phyloP scores from a whole-genome alignment of 2,329 filamentous ascomycete genomes.

The Exophiala viscosa region DNA sequence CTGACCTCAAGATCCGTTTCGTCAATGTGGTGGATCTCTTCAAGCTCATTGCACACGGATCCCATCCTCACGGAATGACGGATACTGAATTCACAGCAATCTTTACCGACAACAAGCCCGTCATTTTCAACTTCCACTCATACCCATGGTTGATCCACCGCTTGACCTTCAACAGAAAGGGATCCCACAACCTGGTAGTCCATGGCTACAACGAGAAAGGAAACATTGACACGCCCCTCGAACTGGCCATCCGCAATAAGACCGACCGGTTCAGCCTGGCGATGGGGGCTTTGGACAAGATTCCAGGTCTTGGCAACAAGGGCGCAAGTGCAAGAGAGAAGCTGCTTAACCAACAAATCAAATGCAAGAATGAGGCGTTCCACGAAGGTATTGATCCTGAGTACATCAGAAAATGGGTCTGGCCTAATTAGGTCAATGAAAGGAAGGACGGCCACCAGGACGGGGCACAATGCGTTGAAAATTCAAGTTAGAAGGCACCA shows the following conservation, averaged over 20 bases:
- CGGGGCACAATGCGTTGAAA: no score
- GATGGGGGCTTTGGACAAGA: conserved; percentile 70
- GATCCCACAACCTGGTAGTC: conserved; percentile 66
- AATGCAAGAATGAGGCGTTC: conserved; percentile 61
- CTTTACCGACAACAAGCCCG: conserved; percentile 68
- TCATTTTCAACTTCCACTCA: conserved; percentile 82
- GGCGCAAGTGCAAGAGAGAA: conserved; percentile 60
- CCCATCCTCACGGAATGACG: conserved; percentile 70
- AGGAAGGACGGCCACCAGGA: no score
- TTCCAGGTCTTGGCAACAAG: conserved; percentile 60
- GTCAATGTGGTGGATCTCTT: conserved; percentile 79
- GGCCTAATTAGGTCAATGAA: conserved; percentile 45
- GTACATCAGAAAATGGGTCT: conserved; percentile 63
- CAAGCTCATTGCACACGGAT: conserved; percentile 66
- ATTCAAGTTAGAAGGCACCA: no score
- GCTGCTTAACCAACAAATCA: conserved; percentile 62
- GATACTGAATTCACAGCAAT: conserved; percentile 64
- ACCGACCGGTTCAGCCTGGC: conserved; percentile 74
- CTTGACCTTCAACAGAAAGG: conserved; percentile 70
- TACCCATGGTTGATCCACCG: conserved; percentile 78
- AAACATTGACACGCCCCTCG: conserved; percentile 76
- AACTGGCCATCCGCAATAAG: conserved; percentile 72
- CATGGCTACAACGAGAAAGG: conserved; percentile 78
- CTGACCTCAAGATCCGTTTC: conserved; percentile 70
- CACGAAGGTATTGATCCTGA: conserved; percentile 68